Percentiles rank a stretch among this genome's conserved stretches.
Conservation (phyloP, 2,329 filamentous ascomycete genomes). For the Calonectria montana region DNA sequence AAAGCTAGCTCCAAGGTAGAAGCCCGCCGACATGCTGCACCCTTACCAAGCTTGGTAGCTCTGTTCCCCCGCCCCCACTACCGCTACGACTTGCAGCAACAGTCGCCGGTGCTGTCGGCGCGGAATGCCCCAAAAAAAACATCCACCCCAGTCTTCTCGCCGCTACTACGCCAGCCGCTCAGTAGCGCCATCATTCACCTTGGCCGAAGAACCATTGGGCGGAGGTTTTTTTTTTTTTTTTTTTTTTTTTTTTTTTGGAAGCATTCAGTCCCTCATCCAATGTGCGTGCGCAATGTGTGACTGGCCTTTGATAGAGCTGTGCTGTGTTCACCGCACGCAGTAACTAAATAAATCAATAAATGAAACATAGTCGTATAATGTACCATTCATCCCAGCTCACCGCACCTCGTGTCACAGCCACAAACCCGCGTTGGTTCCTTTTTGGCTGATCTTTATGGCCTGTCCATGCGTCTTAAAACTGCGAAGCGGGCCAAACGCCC, state of each 20-base stretch:
- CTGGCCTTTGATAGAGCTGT: not conserved
- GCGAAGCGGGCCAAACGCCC: not conserved
- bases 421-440: constrained; percentile 8
- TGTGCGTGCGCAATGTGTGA: constrained; percentile 15
- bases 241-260: constrained; percentile 4
- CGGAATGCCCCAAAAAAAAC: constrained; percentile 32
- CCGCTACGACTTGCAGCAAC: constrained; percentile 10
- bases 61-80: constrained; percentile 33
- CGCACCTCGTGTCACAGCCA: constrained; percentile 14
- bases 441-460: not conserved
- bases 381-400: constrained; percentile 11
- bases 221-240: constrained; percentile 14
- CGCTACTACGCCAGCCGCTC: constrained; percentile 40
- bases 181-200: constrained; percentile 31
- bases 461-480: not conserved
- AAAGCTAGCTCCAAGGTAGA: constrained; percentile 4
- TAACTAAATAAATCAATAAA: not conserved
- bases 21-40: constrained; percentile 18
- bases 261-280: not conserved
- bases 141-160: constrained; percentile 33
- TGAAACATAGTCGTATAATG: not conserved
- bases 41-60: constrained; percentile 34
- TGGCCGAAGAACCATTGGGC: constrained; percentile 21
- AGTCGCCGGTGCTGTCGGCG: constrained; percentile 36
- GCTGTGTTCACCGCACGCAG: too few relatives aligned